These are phyloP conservation scores for Hymenoscyphus albidus DNA, from an alignment of 2,329 filamentous ascomycete genomes.

Conservation along the genomic window DNA sequence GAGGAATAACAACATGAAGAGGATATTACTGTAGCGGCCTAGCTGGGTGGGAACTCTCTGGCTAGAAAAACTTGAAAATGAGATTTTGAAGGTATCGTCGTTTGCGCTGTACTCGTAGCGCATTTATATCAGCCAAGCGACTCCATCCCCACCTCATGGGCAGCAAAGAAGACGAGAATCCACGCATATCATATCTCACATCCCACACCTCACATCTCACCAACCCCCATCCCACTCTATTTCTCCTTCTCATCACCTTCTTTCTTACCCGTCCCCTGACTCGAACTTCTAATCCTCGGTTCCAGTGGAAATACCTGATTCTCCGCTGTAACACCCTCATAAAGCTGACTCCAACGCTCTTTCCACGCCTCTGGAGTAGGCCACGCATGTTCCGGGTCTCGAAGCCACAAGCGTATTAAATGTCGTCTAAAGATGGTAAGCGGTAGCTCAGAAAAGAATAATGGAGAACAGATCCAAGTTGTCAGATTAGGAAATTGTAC, in stretches of 20 bases:
- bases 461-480: not conserved
- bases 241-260: not conserved
- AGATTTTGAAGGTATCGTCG: too few species aligned
- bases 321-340: conserved; percentile 48
- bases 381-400: conserved; percentile 42
- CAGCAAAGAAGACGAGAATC: too few species aligned
- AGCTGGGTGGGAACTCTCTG: too few species aligned
- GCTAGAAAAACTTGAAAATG: too few species aligned
- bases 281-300: conserved; percentile 40
- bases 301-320: conserved; percentile 54
- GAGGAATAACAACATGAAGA: too few species aligned
- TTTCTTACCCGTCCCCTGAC: not conserved
- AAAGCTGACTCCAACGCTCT: conserved; percentile 49
- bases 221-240: too few species aligned
- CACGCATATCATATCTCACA: too few species aligned
- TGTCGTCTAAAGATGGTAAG: conserved; percentile 34
- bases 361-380: conserved; percentile 37
- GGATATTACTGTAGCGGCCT: too few species aligned
- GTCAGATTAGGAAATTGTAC: not conserved
- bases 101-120: too few species aligned
- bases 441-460: not conserved
- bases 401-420: conserved; percentile 44
- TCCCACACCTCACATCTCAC: too few species aligned
- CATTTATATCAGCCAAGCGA: too few species aligned
- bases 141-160: too few species aligned